phyloP scores from a whole-genome alignment of 2,329 filamentous ascomycete genomes.

The Fusarium abutilonis region DNA sequence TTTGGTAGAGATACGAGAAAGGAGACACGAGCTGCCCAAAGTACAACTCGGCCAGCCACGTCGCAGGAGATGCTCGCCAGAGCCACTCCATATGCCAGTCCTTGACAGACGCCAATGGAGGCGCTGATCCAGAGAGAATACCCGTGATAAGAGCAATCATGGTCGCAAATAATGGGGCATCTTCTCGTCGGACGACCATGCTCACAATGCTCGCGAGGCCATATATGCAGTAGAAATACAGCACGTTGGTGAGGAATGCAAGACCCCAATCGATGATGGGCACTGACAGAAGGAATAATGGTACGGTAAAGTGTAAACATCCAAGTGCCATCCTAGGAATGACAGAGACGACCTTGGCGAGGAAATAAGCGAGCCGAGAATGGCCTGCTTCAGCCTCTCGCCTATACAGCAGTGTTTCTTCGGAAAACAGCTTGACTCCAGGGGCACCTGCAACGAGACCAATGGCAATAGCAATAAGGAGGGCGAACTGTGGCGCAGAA shows the following conservation, averaged over 20 bases:
- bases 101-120: constrained; percentile 59
- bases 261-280: constrained; percentile 61
- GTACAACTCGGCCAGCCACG: constrained; percentile 67
- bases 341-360: constrained; percentile 64
- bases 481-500: constrained; percentile 62
- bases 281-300: constrained; percentile 59
- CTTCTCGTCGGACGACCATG: constrained; percentile 65
- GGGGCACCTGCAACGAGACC: constrained; percentile 63
- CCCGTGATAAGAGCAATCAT: constrained; percentile 64
- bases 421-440: constrained; percentile 65
- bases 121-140: constrained; percentile 64
- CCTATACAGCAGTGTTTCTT: constrained; percentile 55
- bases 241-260: constrained; percentile 61
- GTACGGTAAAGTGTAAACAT: constrained; percentile 64
- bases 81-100: constrained; percentile 65
- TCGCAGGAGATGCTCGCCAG: constrained; percentile 63
- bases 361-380: constrained; percentile 64
- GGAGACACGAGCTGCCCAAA: constrained; percentile 62
- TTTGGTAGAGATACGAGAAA: constrained; percentile 61
- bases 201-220: constrained; percentile 62
- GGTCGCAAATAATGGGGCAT: constrained; percentile 65
- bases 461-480: constrained; percentile 64
- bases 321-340: constrained; percentile 61
- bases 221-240: constrained; percentile 69
- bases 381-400: constrained; percentile 67